Evolutionary conservation across 495 filamentous ascomycete genomes (phyloP).

Genomic region (Oleoguttula mirabilis): DNA sequence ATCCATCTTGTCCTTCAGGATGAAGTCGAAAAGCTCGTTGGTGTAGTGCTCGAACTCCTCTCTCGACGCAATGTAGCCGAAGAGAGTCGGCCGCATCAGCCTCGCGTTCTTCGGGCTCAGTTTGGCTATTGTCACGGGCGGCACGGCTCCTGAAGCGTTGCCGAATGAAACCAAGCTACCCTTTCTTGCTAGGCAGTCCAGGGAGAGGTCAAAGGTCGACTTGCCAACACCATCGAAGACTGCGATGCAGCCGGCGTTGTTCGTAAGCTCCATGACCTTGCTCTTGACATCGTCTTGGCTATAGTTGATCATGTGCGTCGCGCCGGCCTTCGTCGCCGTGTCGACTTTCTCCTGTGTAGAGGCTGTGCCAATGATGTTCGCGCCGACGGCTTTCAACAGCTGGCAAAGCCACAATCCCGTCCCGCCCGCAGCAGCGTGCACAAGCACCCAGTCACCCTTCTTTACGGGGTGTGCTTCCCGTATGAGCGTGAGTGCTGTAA

Average conservation of each 20-base stretch:
- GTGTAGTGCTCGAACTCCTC: constrained; percentile 66
- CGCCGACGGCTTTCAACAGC: constrained; percentile 60
- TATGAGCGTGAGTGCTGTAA: constrained; percentile 75
- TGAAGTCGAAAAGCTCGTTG: constrained; percentile 60
- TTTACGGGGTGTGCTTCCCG: constrained; percentile 65
- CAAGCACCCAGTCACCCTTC: constrained; percentile 69
- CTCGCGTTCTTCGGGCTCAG: constrained; percentile 65
- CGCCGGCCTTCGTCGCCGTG: constrained; percentile 71
- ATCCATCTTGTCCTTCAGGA: constrained; percentile 56
- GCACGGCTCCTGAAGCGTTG: constrained; percentile 74
- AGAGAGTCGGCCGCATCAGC: constrained; percentile 61
- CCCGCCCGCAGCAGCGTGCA: constrained; percentile 87
- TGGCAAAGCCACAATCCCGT: constrained; percentile 70
- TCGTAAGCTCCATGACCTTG: constrained; percentile 29
- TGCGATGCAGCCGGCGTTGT: constrained; percentile 51
- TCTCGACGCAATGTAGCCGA: constrained; percentile 59
- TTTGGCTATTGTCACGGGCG: constrained; percentile 56
- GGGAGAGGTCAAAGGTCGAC: constrained; percentile 70
- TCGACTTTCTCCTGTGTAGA: constrained; percentile 60
- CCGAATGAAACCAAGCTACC: constrained; percentile 80
- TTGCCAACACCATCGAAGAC: constrained; percentile 88
- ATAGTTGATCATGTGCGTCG: constrained; percentile 62
- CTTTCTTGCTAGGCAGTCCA: constrained; percentile 69
- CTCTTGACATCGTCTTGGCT: constrained; percentile 39
- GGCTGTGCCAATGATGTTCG: constrained; percentile 73